These are phyloP conservation scores for Saccharum hybrid DNA, from an alignment of 202 grass and related monocot species.

Conservation along the genomic window DNA sequence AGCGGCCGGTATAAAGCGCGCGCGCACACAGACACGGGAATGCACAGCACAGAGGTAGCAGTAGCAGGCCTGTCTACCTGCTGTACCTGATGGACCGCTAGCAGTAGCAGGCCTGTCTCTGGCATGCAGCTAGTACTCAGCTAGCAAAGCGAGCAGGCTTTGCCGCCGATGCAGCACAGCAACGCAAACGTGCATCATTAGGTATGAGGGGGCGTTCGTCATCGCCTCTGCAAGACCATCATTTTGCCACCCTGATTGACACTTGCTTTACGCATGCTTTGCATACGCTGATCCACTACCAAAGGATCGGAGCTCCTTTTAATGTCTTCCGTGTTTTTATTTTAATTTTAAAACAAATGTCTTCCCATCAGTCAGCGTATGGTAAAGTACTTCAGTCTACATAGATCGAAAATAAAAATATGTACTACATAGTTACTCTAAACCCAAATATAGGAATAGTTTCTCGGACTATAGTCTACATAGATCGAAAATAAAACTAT, in stretches of 20 bases:
- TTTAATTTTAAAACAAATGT: background rate
- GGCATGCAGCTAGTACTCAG: background rate
- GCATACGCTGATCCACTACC: background rate
- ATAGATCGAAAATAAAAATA: too few species aligned
- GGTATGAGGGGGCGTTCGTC: constrained; percentile 14
- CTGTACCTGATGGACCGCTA: background rate
- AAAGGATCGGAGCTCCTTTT: background rate
- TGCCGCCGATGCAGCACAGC: background rate
- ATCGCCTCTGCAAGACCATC: constrained; percentile 24
- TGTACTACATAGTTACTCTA: too few species aligned
- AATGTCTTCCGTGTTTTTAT: background rate
- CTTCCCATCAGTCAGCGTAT: too few species aligned
- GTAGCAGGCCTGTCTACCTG: too few species aligned
- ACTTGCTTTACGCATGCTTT: constrained; percentile 10
- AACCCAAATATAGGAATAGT: too few species aligned
- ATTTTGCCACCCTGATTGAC: constrained; percentile 28
- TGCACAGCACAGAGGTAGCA: too few species aligned
- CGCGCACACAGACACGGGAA: too few species aligned
- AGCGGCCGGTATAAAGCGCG: too few species aligned
- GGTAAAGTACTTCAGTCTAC: too few species aligned
- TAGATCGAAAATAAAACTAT: too few species aligned
- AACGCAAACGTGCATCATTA: constrained; percentile 20
- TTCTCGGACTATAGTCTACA: too few species aligned
- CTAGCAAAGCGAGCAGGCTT: constrained; percentile 29
- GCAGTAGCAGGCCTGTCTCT: background rate